Evolutionary conservation across 2,329 filamentous ascomycete genomes (phyloP).

Genomic region (Trichophyton rubrum): DNA sequence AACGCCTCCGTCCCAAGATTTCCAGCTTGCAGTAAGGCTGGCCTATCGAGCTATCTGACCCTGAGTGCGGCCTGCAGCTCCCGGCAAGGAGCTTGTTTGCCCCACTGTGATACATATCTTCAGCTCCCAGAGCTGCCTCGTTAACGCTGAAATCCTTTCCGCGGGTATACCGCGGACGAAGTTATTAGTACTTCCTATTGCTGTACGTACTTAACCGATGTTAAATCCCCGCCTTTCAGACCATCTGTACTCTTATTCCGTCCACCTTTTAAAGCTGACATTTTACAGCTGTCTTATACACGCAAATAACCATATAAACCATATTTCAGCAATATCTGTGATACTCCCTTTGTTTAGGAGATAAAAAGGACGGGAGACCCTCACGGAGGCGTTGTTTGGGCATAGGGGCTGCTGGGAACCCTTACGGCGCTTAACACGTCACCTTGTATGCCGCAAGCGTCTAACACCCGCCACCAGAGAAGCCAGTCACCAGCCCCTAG

Average conservation of each 20-base stretch:
- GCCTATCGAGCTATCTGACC: neutral
- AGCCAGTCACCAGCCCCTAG: slow-evolving; percentile 26
- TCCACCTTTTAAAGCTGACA: neutral
- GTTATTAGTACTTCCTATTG: neutral
- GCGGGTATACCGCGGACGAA: neutral
- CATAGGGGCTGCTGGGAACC: neutral
- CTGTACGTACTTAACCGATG: neutral
- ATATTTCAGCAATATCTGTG: too few species aligned
- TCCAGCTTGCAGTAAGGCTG: neutral
- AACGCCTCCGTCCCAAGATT: neutral
- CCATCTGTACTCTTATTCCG: neutral
- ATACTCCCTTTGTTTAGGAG: neutral
- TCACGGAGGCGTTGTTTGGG: neutral
- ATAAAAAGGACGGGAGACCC: neutral
- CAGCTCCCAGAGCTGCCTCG: neutral
- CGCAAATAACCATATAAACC: neutral
- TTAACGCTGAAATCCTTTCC: neutral
- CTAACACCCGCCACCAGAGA: slow-evolving; percentile 29
- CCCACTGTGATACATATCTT: neutral
- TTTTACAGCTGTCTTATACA: neutral
- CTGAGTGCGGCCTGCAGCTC: neutral
- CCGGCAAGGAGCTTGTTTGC: neutral
- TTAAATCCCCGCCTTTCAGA: neutral
- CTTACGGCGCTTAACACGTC: neutral
- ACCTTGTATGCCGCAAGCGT: slow-evolving; percentile 33